These are phyloP conservation scores for Calamus simplicifolius DNA, from an alignment of 176 grass and related monocot genomes.

Conservation along the genomic window DNA sequence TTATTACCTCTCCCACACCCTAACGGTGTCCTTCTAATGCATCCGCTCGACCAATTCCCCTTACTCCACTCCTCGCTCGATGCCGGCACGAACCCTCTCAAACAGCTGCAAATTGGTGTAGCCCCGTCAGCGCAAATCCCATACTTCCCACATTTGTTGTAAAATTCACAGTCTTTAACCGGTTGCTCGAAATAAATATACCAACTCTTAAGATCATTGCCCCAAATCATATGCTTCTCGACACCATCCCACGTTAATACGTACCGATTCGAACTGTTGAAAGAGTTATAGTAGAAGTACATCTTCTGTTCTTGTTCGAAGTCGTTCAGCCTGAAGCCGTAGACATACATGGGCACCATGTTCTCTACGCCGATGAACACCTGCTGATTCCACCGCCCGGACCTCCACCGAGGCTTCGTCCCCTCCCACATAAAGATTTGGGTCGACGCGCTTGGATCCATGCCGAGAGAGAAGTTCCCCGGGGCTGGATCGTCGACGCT, in stretches of 20 bases:
- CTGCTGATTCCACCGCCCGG: background rate
- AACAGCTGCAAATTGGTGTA: background rate
- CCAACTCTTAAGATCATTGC: too few species aligned
- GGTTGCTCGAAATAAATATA: background rate
- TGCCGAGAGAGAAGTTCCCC: conserved; percentile 33
- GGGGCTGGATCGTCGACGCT: conserved; percentile 22
- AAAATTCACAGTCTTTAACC: conserved; percentile 6
- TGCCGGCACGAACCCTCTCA: conserved; percentile 8
- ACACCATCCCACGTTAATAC: too few species aligned
- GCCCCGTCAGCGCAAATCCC: conserved; percentile 22
- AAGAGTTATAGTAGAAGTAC: too few species aligned
- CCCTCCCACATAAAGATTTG: conserved; percentile 19
- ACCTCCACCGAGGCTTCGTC: background rate
- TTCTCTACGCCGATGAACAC: background rate
- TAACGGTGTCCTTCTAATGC: background rate
- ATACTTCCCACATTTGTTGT: conserved; percentile 32
- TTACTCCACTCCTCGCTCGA: background rate
- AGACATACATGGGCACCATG: background rate
- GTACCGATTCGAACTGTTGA: too few species aligned
- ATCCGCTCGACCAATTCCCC: conserved; percentile 7
- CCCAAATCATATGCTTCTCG: too few species aligned
- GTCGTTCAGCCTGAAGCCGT: too few species aligned
- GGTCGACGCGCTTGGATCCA: background rate
- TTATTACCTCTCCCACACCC: conserved; percentile 9
- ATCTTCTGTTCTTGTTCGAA: too few species aligned